Evolutionary conservation across 805 yeast genomes (phyloP), one percentile per base, ranked within the genome.

Genomic region (Wickerhamomyces xylosicus): DNA sequence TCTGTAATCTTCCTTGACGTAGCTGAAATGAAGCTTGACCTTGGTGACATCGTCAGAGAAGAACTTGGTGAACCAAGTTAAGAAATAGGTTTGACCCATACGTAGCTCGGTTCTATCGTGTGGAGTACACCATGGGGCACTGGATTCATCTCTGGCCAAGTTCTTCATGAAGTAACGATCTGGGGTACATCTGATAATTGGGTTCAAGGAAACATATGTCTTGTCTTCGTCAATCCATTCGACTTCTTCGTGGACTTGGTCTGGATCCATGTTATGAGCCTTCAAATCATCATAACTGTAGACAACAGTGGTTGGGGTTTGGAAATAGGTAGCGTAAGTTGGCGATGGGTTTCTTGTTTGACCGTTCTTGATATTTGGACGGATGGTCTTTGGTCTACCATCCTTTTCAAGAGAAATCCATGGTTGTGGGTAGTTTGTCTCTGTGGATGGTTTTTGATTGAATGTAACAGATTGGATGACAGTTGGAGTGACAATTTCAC

Each of bases 121-220:
- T 11, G 95, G 96, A 17, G 84, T 72, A 58, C 96, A 86, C 58
- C 85, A 84, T n/a, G 96, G 96, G 37, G 67, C 92, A 31, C 86
- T 72, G 2, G 63, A 50, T 15, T 60, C 56, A 44, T 66, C 66
- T 47, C 76, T 75, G 22, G 77, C 79, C 29, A 65, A 42, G 8
- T 89, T 90, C 53, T 78, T 80, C 47, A 67, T 71, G 51, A 63
- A 68, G 55, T 83, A 86, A 36, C 72, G 61, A 39, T 80, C 80
- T 2, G 96, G 96, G 4, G 87, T 83, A 62, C 96, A 86, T 61
- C 95, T 71, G 52, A 85, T 71, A 36, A 86, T 57, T 0, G 96
- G 96, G 53, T 79, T 83, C 55, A 86, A 64, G 16, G 70, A 62
- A 20, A 76, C 79, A 51, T 84, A 80, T 0, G 84, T 75, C n/a